Evolutionary conservation across 768 basidiomycete species (phyloP).

Genomic region (Pleurotus tuoliensis): DNA sequence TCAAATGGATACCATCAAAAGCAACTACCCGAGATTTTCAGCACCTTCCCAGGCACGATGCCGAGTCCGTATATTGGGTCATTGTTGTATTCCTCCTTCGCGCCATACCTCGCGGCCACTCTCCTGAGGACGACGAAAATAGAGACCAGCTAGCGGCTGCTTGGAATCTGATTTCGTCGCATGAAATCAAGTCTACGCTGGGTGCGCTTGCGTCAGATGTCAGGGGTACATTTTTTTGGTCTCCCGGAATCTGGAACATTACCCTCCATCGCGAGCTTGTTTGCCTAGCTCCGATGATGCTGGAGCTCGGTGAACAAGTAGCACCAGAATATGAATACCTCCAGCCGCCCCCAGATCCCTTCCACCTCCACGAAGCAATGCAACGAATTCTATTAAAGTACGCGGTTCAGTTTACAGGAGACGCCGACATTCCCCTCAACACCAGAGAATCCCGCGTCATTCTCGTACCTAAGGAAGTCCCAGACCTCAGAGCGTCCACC

Average conservation of each 20-base stretch:
- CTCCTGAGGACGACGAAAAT: no score
- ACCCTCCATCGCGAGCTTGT: not conserved
- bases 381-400: not conserved
- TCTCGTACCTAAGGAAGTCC: no score
- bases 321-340: not conserved
- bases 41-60: constrained; percentile 2
- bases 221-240: no score
- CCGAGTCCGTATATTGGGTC: constrained; percentile 3
- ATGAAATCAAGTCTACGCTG: no score
- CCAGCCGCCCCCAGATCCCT: not conserved
- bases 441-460: no score
- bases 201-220: no score
- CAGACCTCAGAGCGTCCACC: no score
- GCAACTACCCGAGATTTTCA: not conserved
- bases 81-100: constrained; percentile 2
- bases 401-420: not conserved
- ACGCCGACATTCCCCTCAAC: no score
- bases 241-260: no score
- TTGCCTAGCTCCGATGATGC: not conserved
- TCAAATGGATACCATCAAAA: no score
- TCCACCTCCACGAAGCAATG: constrained; percentile 4
- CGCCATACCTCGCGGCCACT: not conserved
- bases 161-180: no score
- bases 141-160: no score
- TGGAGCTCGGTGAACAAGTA: not conserved